A percentile compares a stretch with the other conserved stretches of the same genome.
phyloP scores from a whole-genome alignment of 371 early-diverging fungal genomes.

The Rhizopus arrhizus region DNA sequence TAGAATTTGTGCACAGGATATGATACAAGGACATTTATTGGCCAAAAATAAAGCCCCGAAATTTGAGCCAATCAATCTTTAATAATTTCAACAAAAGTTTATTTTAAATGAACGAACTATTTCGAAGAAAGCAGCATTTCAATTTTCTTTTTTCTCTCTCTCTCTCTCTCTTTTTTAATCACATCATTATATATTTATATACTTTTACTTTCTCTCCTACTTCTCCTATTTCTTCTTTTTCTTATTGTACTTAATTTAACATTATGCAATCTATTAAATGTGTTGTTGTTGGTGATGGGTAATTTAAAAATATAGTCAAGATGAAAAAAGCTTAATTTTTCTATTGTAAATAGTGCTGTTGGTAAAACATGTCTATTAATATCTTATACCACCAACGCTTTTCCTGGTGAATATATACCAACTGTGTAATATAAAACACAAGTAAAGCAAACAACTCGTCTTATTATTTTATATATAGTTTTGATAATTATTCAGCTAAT shows the following conservation, averaged over 20 bases:
- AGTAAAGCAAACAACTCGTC: neutral
- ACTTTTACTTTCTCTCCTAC: no score
- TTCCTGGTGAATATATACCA: constrained; percentile 96
- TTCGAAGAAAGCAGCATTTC: no score
- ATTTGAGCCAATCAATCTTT: no score
- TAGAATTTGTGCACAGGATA: no score
- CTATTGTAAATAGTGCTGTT: constrained; percentile 65
- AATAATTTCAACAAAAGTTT: no score
- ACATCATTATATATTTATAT: no score
- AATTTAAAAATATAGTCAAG: constrained; percentile 25
- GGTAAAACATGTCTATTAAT: constrained; percentile 96
- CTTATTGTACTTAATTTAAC: constrained; percentile 9
- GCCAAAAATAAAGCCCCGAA: no score
- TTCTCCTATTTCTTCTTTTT: constrained; percentile 12
- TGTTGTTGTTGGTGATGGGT: constrained; percentile 97
- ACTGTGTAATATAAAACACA: constrained; percentile 73
- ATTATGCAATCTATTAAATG: constrained; percentile 96
- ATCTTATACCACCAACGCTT: constrained; percentile 94
- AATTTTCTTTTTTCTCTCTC: no score
- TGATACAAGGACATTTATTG: no score
- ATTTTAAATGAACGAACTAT: no score
- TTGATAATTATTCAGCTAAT: constrained; percentile 94
- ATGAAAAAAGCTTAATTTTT: neutral
- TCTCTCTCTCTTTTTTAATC: no score
- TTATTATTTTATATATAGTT: constrained; percentile 48